Evolutionary conservation across 352 stramenopile genomes (phyloP).

Genomic region (Globisporangium nodosum): DNA sequence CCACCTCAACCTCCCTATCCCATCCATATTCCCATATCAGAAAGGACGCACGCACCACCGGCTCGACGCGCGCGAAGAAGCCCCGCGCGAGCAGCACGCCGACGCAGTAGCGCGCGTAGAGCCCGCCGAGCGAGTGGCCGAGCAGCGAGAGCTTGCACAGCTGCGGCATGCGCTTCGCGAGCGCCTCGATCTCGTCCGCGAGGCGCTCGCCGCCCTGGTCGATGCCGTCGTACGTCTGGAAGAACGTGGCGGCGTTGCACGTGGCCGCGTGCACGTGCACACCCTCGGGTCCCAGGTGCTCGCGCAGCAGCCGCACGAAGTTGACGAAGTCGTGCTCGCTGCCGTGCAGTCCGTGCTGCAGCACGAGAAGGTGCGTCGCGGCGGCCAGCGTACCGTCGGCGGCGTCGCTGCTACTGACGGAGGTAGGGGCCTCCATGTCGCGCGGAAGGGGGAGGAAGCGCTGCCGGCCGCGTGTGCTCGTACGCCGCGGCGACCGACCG

Average conservation of each 20-base stretch:
- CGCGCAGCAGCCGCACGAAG: conserved; percentile 46
- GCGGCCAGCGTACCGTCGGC: conserved; percentile 1
- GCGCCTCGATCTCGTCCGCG: conserved; percentile 53
- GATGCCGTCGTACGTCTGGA: conserved; percentile 77
- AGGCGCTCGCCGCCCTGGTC: conserved; percentile 59
- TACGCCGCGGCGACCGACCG: too few relatives aligned
- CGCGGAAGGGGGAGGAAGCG: background rate
- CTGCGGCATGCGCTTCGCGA: conserved; percentile 52
- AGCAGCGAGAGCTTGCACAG: conserved; percentile 68
- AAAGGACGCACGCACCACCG: conserved; percentile 30
- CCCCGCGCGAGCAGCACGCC: conserved; percentile 53
- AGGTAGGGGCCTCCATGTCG: too few relatives aligned
- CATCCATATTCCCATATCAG: background rate
- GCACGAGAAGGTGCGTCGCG: conserved; percentile 58
- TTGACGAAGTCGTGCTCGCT: conserved; percentile 56
- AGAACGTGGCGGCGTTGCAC: conserved; percentile 52
- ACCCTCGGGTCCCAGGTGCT: conserved; percentile 37
- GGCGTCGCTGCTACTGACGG: background rate
- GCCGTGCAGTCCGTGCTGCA: conserved; percentile 68
- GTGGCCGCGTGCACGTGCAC: conserved; percentile 40
- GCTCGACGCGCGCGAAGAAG: conserved; percentile 66
- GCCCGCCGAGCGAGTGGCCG: conserved; percentile 70
- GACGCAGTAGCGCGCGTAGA: conserved; percentile 78
- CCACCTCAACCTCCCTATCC: background rate
- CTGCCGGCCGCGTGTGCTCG: too few relatives aligned